Conservation (phyloP, 305 asterid species). For the Fraxinus paxiana region DNA sequence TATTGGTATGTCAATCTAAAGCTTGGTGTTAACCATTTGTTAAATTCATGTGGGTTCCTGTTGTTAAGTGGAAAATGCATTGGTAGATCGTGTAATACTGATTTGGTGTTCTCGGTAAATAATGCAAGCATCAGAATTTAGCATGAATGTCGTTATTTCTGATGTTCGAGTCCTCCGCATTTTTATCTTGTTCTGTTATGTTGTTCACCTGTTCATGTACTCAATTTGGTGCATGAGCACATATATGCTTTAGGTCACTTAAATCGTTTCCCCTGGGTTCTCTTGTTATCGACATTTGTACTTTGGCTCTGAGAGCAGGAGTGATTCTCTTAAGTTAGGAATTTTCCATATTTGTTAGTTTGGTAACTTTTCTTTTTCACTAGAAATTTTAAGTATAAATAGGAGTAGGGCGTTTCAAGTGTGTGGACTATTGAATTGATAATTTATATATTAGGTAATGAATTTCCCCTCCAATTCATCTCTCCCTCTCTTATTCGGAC, state of each 20-base stretch:
- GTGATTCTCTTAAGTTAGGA: not conserved
- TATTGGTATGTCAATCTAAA: slow-evolving; percentile 36
- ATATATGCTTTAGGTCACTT: not conserved
- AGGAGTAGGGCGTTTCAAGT: not conserved
- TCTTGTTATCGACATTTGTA: not conserved
- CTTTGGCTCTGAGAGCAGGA: not conserved
- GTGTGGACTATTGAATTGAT: not conserved
- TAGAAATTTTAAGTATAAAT: not conserved
- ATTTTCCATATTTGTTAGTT: not conserved
- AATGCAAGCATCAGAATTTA: not conserved
- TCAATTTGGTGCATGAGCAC: not conserved
- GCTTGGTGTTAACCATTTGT: not conserved
- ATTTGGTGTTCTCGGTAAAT: not conserved
- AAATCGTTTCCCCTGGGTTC: not conserved
- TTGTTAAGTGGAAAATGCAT: not conserved
- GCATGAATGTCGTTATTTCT: not conserved
- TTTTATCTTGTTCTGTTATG: not conserved
- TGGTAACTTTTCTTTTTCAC: not conserved
- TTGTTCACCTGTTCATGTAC: not conserved
- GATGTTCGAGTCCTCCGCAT: not conserved
- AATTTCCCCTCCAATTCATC: not conserved
- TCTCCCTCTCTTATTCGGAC: not conserved
- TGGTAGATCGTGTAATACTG: not conserved
- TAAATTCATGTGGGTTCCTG: not conserved
- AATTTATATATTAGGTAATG: not conserved